Evolutionary conservation across 169 alveolate genomes (phyloP).

Genomic region (Cryptosporidium sp.): DNA sequence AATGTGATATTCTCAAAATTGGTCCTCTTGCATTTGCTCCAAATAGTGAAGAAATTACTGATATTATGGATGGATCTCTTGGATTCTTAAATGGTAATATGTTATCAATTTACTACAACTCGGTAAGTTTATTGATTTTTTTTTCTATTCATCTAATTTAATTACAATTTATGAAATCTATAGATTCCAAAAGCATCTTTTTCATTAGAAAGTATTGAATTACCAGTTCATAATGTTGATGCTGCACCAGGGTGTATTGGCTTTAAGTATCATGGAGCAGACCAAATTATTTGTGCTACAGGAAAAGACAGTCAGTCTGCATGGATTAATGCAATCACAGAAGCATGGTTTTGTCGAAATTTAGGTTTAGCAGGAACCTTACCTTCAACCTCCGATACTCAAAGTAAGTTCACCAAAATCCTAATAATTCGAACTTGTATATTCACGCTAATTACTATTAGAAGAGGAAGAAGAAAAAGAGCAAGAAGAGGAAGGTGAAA

Average conservation of each 20-base stretch:
- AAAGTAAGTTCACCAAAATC: conserved; percentile 1
- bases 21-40: conserved; percentile 82
- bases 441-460: neutral
- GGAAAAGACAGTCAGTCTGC: conserved; percentile 79
- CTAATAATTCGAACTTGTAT: neutral
- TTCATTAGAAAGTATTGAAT: conserved; percentile 80
- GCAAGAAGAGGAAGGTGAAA: neutral
- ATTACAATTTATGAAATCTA: neutral
- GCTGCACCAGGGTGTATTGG: conserved; percentile 76
- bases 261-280: conserved; percentile 79
- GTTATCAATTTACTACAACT: conserved; percentile 39
- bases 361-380: conserved; percentile 81
- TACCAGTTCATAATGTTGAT: conserved; percentile 78
- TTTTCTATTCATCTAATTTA: neutral
- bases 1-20: conserved; percentile 80
- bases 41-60: conserved; percentile 77
- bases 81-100: conserved; percentile 69
- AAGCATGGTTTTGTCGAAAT: conserved; percentile 83
- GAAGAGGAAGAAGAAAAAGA: neutral
- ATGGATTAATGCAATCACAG: conserved; percentile 82
- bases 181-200: conserved; percentile 74
- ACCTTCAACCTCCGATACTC: neutral
- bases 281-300: conserved; percentile 80
- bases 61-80: conserved; percentile 75
- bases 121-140: conserved; percentile 29